These are phyloP conservation scores for Vicia villosa DNA, from an alignment of 306 rosid genomes.

Conservation along the genomic window DNA sequence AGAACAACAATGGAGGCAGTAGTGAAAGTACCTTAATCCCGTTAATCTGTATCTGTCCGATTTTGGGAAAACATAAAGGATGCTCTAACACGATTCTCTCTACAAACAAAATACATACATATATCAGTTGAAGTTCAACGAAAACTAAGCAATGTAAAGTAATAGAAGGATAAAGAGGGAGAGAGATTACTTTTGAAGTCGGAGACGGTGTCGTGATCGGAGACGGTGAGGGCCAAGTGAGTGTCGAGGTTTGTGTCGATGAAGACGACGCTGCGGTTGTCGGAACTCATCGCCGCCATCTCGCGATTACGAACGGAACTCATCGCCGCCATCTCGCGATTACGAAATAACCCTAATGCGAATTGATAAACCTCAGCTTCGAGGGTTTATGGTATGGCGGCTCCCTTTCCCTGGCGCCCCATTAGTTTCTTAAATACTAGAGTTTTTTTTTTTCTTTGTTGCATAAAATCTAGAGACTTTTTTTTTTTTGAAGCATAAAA, in stretches of 20 bases:
- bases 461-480: too few species aligned
- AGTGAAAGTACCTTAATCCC: constrained; percentile 42
- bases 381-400: constrained; percentile 18
- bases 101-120: constrained; percentile 12
- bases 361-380: neutral
- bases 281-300: constrained; percentile 1
- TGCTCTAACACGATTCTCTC: constrained; percentile 41
- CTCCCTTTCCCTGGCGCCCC: too few species aligned
- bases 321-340: constrained; percentile 8
- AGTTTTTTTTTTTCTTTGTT: too few species aligned
- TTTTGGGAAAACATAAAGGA: constrained; percentile 41
- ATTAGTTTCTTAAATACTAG: too few species aligned
- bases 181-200: constrained; percentile 61
- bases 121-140: neutral
- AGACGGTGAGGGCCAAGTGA: constrained; percentile 59
- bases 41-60: constrained; percentile 47
- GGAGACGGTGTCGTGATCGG: constrained; percentile 52
- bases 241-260: constrained; percentile 73
- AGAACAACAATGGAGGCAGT: constrained; percentile 3
- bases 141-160: neutral
- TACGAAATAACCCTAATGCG: too few species aligned
- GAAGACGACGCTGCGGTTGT: constrained; percentile 49
- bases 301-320: neutral
- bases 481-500: too few species aligned
- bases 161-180: neutral